Base-by-base conservation (phyloP, 768 basidiomycete species). In the Cyclocybe aegerita region DNA sequence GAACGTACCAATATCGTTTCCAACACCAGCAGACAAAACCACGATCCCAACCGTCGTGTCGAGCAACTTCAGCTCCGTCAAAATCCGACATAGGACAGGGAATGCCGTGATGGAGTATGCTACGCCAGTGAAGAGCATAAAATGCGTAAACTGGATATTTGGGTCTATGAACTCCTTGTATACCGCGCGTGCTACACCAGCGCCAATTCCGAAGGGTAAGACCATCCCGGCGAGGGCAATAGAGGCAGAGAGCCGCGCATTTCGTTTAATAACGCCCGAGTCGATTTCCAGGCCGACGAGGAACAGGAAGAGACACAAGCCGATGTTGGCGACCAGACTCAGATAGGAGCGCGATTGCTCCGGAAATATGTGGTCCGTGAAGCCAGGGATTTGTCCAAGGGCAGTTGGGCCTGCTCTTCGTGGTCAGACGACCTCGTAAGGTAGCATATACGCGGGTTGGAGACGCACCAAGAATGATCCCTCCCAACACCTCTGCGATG, bases 281-380 rank as follows among this genome's bases (percentile, higher is more conserved):
- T 98, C 97, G 50, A 97, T 94, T 72, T 93, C 90, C 32, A 96
- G 83, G 3, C 96, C 96, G 36, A 98, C 88, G 52, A 98, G 79
- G 72, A 97, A 98, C 10, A 98, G 80, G 70, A 93, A 94, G 39
- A 93, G 80, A 55, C 86, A 86, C 4, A 92, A 78, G 5, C 91
- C 96, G 54, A 98, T 90, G 58, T 92, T 90, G 10, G 96, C 90
- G 12, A 88, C 84, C 14, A 98, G 85, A 48, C 83, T 84, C 17
- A 98, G 83, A 64, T 86, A 95, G 0, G 93, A 77, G 5, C 79
- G 64, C 0, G 92, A 93, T 0, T 72, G 71, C 0, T 64, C 1
- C 0, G 96, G 93, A 66, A 98, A 98, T 47, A 97, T 84, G 63
- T 85, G 83, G 39, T 88, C 48, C 0, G 93, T 86, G 70, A 98